Base-by-base conservation (phyloP, 345 rosid genomes). In the Sonneratia alba region DNA sequence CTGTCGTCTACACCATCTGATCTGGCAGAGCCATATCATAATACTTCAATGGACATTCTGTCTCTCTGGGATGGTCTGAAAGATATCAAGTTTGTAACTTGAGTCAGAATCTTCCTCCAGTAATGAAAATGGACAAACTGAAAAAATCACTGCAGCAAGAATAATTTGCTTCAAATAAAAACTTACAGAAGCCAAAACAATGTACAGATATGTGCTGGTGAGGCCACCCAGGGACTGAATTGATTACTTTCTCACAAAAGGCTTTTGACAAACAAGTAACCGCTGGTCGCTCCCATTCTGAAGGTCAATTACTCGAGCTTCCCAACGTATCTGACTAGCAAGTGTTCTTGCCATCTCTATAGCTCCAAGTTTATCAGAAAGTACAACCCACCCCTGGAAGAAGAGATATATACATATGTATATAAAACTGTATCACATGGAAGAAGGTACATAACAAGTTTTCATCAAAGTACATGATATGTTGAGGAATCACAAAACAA, bases 201-300 rank as follows among this genome's bases (percentile, higher is more conserved):
- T 81, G 75, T 79, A 81, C 79, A 81, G 43, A 66, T 73, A 73
- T 45, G 40, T 42, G 59, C 47, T 70, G 68, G 67, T 40, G 57
- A 70, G 73, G 74, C 74, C 70, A 59, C 67, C 56, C 56, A 10
- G 65, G 72, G 51, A 76, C 70, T 61, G 66, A 69, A 82, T 64
- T 73, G 68, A 77, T 90, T 83, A 95, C 76, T 90, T 95, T 77
- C 74, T 89, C 77, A 90, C 75, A 71, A 95, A 92, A n/a, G 91
- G 99, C 76, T 92, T 92, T 79, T 95, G 97, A 83, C 98, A 92
- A 79, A 95, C 97, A 51, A 95, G 98, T 70, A 92, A 88, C 64
- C 98, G 87, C 79, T 95, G 94, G 79, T 95, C 98, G 68, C 91
- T 89, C 72, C 98, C 99, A 74, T 90, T 94, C 77, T 95, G 97